These are phyloP conservation scores for Sergeia podlipaevii DNA, from an alignment of 208 protist genomes.

Conservation along the genomic window DNA sequence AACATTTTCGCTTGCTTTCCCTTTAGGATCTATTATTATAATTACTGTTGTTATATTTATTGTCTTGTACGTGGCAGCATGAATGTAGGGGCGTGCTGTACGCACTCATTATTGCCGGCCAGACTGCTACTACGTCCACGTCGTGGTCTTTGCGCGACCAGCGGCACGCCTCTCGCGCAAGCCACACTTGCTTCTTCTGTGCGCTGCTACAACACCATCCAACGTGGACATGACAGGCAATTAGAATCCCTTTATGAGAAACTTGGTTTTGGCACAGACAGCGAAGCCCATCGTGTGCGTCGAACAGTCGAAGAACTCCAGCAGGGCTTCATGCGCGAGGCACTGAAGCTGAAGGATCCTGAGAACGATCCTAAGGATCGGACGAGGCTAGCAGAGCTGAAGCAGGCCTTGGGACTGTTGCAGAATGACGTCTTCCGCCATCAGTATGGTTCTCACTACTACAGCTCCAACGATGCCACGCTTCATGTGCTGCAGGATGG, in stretches of 20 bases:
- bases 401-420: conserved; percentile 56
- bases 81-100: no score
- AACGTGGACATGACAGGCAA: conserved; percentile 66
- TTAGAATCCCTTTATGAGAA: conserved; percentile 54
- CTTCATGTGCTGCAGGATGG: conserved; percentile 76
- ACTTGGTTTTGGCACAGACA: conserved; percentile 66
- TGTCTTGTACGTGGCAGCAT: no score
- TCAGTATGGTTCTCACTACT: conserved; percentile 61
- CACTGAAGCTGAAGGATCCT: conserved; percentile 60
- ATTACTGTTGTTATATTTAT: no score
- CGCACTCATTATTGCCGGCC: no score
- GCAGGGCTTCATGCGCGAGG: conserved; percentile 56
- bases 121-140: no score
- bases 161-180: not conserved
- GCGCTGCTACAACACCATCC: conserved; percentile 41
- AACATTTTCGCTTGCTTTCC: no score
- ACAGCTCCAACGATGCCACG: conserved; percentile 68
- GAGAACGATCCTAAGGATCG: conserved; percentile 32
- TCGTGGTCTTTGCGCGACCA: not conserved
- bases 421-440: conserved; percentile 42
- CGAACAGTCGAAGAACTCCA: conserved; percentile 63
- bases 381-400: conserved; percentile 39
- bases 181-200: not conserved
- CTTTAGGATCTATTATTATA: no score
- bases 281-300: conserved; percentile 38